Conservation (phyloP, 495 filamentous ascomycete genomes). For the Cercophora newfieldiana region DNA sequence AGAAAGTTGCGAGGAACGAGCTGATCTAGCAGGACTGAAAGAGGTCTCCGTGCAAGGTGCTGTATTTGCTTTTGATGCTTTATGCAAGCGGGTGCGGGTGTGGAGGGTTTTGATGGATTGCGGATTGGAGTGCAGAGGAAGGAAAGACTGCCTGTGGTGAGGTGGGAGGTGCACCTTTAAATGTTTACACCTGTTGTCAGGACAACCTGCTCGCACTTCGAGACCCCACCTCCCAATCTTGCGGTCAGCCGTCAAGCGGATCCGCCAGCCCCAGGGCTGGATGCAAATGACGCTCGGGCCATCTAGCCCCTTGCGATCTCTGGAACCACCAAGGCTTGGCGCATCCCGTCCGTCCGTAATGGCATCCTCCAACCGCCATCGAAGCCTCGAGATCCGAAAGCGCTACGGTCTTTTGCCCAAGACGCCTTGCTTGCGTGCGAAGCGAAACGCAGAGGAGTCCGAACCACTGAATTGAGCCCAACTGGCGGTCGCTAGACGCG, state of each 20-base stretch:
- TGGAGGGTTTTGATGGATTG: constrained; percentile 26
- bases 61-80: constrained; percentile 19
- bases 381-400: background rate
- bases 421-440: background rate
- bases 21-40: constrained; percentile 45
- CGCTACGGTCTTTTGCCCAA: background rate
- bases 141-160: constrained; percentile 10
- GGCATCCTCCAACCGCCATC: background rate
- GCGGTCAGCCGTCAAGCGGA: background rate
- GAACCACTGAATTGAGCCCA: constrained; percentile 4
- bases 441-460: background rate
- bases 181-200: constrained; percentile 22
- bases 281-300: background rate
- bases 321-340: constrained; percentile 7
- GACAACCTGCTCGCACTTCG: constrained; percentile 12
- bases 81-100: constrained; percentile 8
- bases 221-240: background rate
- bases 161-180: constrained; percentile 22
- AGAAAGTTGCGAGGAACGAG: constrained; percentile 41
- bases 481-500: constrained; percentile 1
- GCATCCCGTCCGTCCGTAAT: background rate
- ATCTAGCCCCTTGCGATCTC: background rate
- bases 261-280: background rate
- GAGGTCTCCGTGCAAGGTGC: constrained; percentile 33
- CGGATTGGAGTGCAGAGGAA: constrained; percentile 28